Evolutionary conservation across 2,329 filamentous ascomycete genomes (phyloP), one percentile per base, ranked within the genome.

Genomic region (Microsporum audouinii): DNA sequence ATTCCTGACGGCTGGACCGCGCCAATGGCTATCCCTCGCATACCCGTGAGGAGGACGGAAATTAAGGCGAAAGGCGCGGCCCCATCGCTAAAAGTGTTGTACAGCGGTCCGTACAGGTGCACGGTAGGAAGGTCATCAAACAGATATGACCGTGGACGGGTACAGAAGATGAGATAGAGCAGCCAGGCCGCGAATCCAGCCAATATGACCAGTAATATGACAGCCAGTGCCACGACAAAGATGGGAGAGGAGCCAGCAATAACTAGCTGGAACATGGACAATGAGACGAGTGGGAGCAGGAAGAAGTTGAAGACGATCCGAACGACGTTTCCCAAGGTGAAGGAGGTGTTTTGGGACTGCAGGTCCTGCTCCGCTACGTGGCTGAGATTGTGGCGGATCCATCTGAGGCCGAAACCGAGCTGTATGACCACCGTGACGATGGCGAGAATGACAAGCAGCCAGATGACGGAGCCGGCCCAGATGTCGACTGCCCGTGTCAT

Each of bases 41-140:
- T 78, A 70, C 95, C 85, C 3, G 88, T 95, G 62, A 97, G 79
- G 38, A 95, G 78, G 14, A 96, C 84, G 0, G 92, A 91, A 23
- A 96, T 85, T 47, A 96, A 80, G 5, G 92, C 91, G 73, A 95
- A 99, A 0, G 89, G 86, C 5, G 92, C 89, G 0, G 91, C 90
- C 71, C 92, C 88, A 72, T 99, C 94, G 29, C 89, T 94, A 72
- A 95, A 97, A 0, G 94, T 99, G 75, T 99, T 99, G 75, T 99
- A 99, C 5, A 99, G 79, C 3, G 94, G 90, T 0, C 94, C 94
- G 68, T 96, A 97, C 0, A 90, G 81, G 1, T 99, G 80, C 6
- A 97, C 85, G 0, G 90, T 96, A 5, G 90, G 85, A 57, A 99
- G 80, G 69, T 97, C 91, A 73, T 99, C 94, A 71, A 96, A 99